These are phyloP conservation scores for Penicillium paxilli DNA, from an alignment of 495 filamentous ascomycete species.

Conservation along the genomic window DNA sequence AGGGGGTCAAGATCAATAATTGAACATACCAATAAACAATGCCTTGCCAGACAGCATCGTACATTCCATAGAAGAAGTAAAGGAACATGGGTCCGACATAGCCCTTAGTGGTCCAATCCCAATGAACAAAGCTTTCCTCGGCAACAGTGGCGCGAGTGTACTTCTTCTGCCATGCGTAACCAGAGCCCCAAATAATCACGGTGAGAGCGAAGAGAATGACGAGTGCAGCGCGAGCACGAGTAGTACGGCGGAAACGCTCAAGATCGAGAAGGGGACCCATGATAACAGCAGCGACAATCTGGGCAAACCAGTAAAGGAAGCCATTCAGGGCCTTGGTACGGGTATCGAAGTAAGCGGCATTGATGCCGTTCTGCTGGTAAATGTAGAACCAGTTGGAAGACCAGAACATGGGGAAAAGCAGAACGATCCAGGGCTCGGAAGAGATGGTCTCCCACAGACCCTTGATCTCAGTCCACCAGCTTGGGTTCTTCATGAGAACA, in stretches of 20 bases:
- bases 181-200: constrained; percentile 51
- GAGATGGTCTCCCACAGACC: constrained; percentile 42
- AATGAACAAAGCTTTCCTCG: constrained; percentile 21
- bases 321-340: constrained; percentile 49
- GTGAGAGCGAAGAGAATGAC: constrained; percentile 40
- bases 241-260: constrained; percentile 33
- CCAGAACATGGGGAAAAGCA: constrained; percentile 55
- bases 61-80: constrained; percentile 57
- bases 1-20: neutral
- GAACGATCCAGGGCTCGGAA: constrained; percentile 38
- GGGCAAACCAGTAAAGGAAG: constrained; percentile 53
- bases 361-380: constrained; percentile 61
- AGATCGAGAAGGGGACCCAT: constrained; percentile 48
- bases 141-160: constrained; percentile 34
- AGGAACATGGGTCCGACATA: constrained; percentile 53
- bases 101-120: constrained; percentile 41
- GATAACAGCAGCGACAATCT: constrained; percentile 48
- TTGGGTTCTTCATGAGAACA: constrained; percentile 81
- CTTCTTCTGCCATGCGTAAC: constrained; percentile 50
- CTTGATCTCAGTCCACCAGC: constrained; percentile 52
- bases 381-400: constrained; percentile 81
- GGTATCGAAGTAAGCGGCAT: constrained; percentile 46
- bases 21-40: constrained; percentile 78
- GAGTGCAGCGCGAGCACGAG: constrained; percentile 42
- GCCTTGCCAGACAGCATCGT: constrained; percentile 61